Evolutionary conservation across 257 asterid genomes (phyloP).

Genomic region (Gynochthodes officinalis): DNA sequence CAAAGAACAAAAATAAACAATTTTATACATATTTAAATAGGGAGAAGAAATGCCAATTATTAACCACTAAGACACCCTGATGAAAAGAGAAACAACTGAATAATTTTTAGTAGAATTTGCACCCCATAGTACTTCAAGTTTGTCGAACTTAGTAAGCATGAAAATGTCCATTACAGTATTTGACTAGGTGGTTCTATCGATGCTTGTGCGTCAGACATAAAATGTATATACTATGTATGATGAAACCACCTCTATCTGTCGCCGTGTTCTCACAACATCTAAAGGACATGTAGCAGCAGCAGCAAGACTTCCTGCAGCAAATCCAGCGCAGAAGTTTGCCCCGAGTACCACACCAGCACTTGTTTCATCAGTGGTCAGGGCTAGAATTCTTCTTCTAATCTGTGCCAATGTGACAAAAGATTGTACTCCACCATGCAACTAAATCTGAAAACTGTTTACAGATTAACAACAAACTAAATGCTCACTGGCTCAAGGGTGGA

Average conservation of each 20-base stretch:
- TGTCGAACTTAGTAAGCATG: background rate
- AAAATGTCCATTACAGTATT: background rate
- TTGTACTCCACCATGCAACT: background rate
- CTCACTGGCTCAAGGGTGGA: slow-evolving; percentile 82
- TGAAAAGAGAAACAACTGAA: background rate
- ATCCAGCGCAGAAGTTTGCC: slow-evolving; percentile 75
- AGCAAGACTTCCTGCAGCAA: slow-evolving; percentile 83
- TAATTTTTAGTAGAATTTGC: background rate
- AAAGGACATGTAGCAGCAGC: slow-evolving; percentile 75
- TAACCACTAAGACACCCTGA: background rate
- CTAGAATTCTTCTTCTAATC: slow-evolving; percentile 64
- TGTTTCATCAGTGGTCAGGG: slow-evolving; percentile 46
- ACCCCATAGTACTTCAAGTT: background rate
- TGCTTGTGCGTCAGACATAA: too few relatives aligned
- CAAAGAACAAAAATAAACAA: background rate
- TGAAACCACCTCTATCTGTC: slow-evolving; percentile 68
- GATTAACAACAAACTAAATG: slow-evolving; percentile 4
- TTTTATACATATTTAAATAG: background rate
- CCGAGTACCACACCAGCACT: slow-evolving; percentile 48
- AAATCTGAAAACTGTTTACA: background rate
- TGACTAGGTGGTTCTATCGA: too few relatives aligned
- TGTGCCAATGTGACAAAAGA: slow-evolving; percentile 30
- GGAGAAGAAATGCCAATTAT: background rate
- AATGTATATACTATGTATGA: too few relatives aligned
- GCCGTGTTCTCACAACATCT: slow-evolving; percentile 85